phyloP scores from a whole-genome alignment of 2,329 filamentous ascomycete genomes.

The Chrysoporthe puriensis region DNA sequence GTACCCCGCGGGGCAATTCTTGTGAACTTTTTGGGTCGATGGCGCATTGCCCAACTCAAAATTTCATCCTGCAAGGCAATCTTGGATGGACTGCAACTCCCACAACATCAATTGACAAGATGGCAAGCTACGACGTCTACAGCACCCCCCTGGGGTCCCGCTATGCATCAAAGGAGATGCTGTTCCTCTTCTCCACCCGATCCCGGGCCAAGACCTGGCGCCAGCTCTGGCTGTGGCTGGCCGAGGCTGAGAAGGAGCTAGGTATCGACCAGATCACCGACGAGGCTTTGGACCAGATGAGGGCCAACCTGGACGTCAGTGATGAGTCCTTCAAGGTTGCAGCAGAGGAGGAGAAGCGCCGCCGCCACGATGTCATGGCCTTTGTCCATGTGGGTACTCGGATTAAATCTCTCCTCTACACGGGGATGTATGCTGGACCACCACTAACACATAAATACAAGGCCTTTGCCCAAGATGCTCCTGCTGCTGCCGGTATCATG shows the following conservation, averaged over 20 bases:
- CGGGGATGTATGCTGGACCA: too few relatives aligned
- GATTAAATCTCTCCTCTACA: too few relatives aligned
- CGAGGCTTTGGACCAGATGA: conserved; percentile 78
- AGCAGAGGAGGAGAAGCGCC: conserved; percentile 73
- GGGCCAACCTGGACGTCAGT: conserved; percentile 71
- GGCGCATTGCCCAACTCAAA: too few relatives aligned
- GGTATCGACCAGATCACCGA: conserved; percentile 71
- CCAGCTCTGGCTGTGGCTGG: conserved; percentile 82
- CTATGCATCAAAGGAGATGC: conserved; percentile 78
- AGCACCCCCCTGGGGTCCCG: conserved; percentile 72
- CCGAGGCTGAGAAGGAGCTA: conserved; percentile 79
- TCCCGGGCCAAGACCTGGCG: conserved; percentile 80
- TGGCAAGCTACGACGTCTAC: conserved; percentile 51
- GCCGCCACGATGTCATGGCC: conserved; percentile 61
- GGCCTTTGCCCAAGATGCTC: conserved; percentile 73
- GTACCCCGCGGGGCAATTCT: conserved; percentile 3
- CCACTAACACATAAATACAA: conserved; percentile 38
- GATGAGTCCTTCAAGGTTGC: conserved; percentile 79
- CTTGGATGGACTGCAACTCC: neutral
- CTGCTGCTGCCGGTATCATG: conserved; percentile 80
- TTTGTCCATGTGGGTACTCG: too few relatives aligned
- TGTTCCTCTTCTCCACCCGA: conserved; percentile 77
- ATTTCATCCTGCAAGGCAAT: neutral
- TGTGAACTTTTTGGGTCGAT: neutral
- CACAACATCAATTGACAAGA: conserved; percentile 1